phyloP scores from a whole-genome alignment of 768 basidiomycete genomes.

The Gautieria morchelliformis region DNA sequence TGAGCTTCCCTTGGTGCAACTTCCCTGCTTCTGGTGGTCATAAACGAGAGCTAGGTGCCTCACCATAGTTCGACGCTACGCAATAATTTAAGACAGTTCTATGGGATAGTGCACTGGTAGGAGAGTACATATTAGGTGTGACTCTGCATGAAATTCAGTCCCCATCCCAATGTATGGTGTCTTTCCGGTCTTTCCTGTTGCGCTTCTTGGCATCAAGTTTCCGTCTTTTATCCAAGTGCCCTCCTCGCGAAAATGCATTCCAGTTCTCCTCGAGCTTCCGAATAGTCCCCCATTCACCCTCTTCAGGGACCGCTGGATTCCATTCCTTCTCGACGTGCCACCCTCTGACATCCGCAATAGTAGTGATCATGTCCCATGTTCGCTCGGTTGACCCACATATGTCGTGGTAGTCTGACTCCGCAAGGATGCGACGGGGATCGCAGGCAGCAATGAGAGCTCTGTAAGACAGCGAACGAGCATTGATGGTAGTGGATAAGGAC shows the following conservation, averaged over 20 bases:
- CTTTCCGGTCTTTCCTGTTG: conserved; percentile 1
- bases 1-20: no score
- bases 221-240: conserved; percentile 23
- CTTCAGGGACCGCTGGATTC: conserved; percentile 23
- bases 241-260: conserved; percentile 44
- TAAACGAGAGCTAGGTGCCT: no score
- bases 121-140: no score
- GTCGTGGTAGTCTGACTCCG: conserved; percentile 79
- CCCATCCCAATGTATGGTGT: background rate
- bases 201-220: background rate
- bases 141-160: background rate
- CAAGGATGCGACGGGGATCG: conserved; percentile 58
- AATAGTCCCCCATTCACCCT: conserved; percentile 57
- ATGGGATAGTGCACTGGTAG: no score
- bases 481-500: conserved; percentile 82
- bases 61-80: no score
- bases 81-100: no score
- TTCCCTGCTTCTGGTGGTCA: no score
- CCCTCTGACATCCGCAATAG: conserved; percentile 64
- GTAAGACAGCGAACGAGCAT: conserved; percentile 58
- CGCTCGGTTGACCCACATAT: conserved; percentile 45
- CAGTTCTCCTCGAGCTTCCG: conserved; percentile 64
- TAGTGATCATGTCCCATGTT: conserved; percentile 71
- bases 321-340: conserved; percentile 67
- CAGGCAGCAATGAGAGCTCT: conserved; percentile 55